Evolutionary conservation across 2,329 filamentous ascomycete genomes (phyloP).

Genomic region (Ceratocystis papillata): DNA sequence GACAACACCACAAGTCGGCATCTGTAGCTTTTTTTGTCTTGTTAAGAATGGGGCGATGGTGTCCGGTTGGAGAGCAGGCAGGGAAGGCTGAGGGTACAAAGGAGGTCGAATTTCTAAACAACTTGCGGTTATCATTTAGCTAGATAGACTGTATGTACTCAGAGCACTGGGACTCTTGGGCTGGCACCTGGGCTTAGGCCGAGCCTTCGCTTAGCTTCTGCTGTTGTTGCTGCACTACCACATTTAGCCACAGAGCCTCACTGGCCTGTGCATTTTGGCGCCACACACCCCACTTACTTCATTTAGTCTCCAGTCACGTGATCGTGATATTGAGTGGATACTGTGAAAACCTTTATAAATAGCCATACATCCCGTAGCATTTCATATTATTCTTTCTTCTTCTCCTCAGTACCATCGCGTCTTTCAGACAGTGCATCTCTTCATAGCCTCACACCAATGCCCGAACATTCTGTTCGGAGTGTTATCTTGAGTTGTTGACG

Average conservation of each 20-base stretch:
- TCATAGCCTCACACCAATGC: constrained; percentile 45
- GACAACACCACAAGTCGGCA: constrained; percentile 12
- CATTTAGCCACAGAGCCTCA: constrained; percentile 9
- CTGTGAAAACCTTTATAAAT: constrained; percentile 21
- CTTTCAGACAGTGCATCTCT: constrained; percentile 79
- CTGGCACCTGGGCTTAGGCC: too few relatives aligned
- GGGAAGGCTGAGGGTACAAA: constrained; percentile 20
- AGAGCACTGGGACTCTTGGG: too few relatives aligned
- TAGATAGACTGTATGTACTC: not conserved
- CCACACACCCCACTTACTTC: constrained; percentile 14
- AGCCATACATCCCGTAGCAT: constrained; percentile 24
- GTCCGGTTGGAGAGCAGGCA: constrained; percentile 21
- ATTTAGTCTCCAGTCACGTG: constrained; percentile 1
- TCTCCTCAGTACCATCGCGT: constrained; percentile 52
- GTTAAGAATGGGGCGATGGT: constrained; percentile 18
- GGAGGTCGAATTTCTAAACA: not conserved
- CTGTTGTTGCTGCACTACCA: too few relatives aligned
- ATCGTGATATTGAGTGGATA: not conserved
- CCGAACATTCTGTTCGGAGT: constrained; percentile 58
- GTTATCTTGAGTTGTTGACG: constrained; percentile 51
- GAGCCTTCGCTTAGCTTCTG: too few relatives aligned
- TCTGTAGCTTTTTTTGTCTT: constrained; percentile 3
- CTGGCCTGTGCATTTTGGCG: not conserved
- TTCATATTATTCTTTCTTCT: constrained; percentile 31
- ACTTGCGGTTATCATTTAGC: constrained; percentile 7